A percentile compares a stretch with the other conserved stretches of the same genome.
phyloP scores from a whole-genome alignment of 2,329 filamentous ascomycete species.

The Paraconiothyrium sp. region DNA sequence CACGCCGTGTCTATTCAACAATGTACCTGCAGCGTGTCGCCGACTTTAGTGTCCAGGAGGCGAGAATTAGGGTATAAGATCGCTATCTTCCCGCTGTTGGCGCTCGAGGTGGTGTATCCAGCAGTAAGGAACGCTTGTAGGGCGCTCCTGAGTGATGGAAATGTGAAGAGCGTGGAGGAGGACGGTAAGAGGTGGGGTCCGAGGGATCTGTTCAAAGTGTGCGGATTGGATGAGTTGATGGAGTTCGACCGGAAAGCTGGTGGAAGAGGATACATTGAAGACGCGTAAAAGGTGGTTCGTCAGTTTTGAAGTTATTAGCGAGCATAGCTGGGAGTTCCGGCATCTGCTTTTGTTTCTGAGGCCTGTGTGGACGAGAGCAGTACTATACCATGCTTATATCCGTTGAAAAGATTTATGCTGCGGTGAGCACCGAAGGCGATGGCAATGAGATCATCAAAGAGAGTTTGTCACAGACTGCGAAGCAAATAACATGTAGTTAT shows the following conservation, averaged over 20 bases:
- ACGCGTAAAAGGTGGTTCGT: slow-evolving; percentile 15
- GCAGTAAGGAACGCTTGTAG: slow-evolving; percentile 41
- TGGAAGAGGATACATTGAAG: slow-evolving; percentile 46
- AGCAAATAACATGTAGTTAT: neutral
- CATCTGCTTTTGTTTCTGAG: neutral
- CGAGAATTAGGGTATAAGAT: slow-evolving; percentile 67
- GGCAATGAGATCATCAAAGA: neutral
- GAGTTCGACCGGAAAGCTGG: slow-evolving; percentile 60
- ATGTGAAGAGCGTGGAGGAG: slow-evolving; percentile 48
- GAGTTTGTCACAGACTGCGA: neutral
- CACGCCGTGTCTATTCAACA: slow-evolving; percentile 65
- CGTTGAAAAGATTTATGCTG: neutral
- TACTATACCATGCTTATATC: neutral
- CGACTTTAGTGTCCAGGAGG: slow-evolving; percentile 64
- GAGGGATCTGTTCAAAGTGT: slow-evolving; percentile 61
- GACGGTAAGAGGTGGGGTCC: slow-evolving; percentile 57
- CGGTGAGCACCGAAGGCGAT: neutral
- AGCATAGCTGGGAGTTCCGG: slow-evolving; percentile 4
- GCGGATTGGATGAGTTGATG: slow-evolving; percentile 62
- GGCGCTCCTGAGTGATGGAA: slow-evolving; percentile 40
- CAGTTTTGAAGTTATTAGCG: neutral
- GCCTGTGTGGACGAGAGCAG: neutral
- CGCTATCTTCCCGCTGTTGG: slow-evolving; percentile 63
- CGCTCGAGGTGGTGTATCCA: slow-evolving; percentile 45
- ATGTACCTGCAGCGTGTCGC: slow-evolving; percentile 65